Evolutionary conservation across 257 asterid genomes (phyloP).

Genomic region (Petunia secreta): DNA sequence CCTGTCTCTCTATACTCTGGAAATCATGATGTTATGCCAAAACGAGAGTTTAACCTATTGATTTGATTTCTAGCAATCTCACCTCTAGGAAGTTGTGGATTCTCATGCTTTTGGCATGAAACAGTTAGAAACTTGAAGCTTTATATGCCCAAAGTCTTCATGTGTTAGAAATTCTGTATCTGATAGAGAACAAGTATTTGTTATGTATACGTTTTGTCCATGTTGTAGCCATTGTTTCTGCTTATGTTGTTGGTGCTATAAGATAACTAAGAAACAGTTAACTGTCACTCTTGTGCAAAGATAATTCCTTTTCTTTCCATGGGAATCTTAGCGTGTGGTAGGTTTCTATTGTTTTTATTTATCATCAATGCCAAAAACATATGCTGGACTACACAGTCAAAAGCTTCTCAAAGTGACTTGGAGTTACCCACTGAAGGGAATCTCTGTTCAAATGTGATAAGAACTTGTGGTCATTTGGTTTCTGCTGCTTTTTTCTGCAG

Average conservation of each 20-base stretch:
- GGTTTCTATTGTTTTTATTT: not conserved
- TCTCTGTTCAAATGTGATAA: no score
- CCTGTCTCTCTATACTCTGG: conserved; percentile 45
- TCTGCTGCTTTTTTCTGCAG: no score
- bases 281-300: not conserved
- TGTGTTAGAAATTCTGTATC: not conserved
- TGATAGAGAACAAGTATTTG: not conserved
- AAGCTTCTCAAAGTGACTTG: not conserved
- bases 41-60: not conserved
- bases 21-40: not conserved
- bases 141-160: no score
- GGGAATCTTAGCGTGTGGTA: not conserved
- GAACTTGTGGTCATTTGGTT: no score
- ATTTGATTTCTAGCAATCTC: not conserved
- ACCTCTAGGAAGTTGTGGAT: not conserved
- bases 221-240: not conserved
- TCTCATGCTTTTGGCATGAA: not conserved
- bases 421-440: no score
- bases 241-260: not conserved
- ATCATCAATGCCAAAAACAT: not conserved
- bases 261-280: no score
- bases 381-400: not conserved
- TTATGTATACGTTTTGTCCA: not conserved
- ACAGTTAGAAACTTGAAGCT: no score
- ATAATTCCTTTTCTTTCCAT: no score